A percentile compares a stretch with the other conserved stretches of the same genome.
Evolutionary conservation across 345 rosid species (phyloP).

Genomic region (Populus pruinosa): DNA sequence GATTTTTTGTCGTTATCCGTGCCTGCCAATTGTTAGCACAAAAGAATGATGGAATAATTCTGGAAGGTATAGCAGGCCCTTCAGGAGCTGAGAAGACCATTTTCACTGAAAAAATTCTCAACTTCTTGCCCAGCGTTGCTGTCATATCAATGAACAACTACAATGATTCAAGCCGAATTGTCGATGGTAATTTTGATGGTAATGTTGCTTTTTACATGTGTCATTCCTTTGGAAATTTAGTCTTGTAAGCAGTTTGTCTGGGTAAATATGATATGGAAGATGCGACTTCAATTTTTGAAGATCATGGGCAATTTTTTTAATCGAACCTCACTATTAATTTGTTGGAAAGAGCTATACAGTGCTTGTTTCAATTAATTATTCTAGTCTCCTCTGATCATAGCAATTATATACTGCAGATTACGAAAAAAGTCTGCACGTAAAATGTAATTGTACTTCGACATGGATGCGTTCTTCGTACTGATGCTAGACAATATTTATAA

Average conservation of each 20-base stretch:
- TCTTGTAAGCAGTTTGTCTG: neutral
- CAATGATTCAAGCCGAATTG: conserved; percentile 82
- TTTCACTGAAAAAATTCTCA: conserved; percentile 84
- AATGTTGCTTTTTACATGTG: conserved; percentile 11
- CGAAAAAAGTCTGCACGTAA: neutral
- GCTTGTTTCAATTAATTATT: neutral
- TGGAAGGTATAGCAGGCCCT: conserved; percentile 95
- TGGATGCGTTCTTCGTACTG: neutral
- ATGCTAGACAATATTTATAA: neutral
- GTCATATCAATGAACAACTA: conserved; percentile 94
- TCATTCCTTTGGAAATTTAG: neutral
- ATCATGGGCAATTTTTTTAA: neutral
- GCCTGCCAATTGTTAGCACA: conserved; percentile 88
- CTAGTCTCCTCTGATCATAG: neutral
- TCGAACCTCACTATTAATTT: neutral
- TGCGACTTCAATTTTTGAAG: neutral
- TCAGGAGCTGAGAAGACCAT: conserved; percentile 99
- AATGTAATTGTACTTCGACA: neutral
- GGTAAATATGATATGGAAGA: neutral
- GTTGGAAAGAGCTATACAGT: neutral
- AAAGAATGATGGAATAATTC: conserved; percentile 75
- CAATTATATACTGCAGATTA: neutral
- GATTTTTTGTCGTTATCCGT: conserved; percentile 82
- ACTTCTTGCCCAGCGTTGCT: conserved; percentile 82
- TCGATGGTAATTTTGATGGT: conserved; percentile 97